phyloP scores from a whole-genome alignment of 1,284 basidiomycete genomes.

The Singerocomus inundabilis region DNA sequence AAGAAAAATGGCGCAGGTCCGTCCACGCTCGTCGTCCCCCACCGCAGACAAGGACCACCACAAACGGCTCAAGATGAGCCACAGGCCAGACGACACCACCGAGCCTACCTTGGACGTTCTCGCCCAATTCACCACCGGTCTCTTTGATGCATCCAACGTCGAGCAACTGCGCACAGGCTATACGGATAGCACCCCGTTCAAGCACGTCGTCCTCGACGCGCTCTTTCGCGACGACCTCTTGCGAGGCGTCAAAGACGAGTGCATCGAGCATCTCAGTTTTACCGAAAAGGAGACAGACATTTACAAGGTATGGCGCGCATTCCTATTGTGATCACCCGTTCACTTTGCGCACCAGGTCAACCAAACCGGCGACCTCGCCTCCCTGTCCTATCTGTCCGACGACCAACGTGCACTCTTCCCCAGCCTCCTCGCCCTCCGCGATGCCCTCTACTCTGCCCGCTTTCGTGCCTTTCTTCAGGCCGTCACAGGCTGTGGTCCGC shows the following conservation, averaged over 20 bases:
- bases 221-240: constrained; percentile 86
- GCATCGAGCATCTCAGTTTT: constrained; percentile 85
- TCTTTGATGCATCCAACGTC: constrained; percentile 59
- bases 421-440: constrained; percentile 77
- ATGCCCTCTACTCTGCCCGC: constrained; percentile 86
- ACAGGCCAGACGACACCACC: constrained; percentile 4
- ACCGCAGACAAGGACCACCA: constrained; percentile 13
- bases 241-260: constrained; percentile 74
- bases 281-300: constrained; percentile 99
- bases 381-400: constrained; percentile 79
- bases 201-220: constrained; percentile 79
- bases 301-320: constrained; percentile 72
- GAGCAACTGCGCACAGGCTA: constrained; percentile 58
- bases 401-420: constrained; percentile 79
- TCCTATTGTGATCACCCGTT: neutral
- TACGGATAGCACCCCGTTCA: constrained; percentile 68
- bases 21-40: constrained; percentile 28
- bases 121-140: constrained; percentile 32
- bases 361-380: constrained; percentile 96
- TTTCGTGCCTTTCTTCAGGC: constrained; percentile 85
- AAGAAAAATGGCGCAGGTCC: constrained; percentile 29
- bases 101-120: constrained; percentile 1
- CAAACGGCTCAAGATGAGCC: constrained; percentile 28
- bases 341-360: constrained; percentile 63
- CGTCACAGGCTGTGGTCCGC: constrained; percentile 91